Evolutionary conservation across 805 yeast genomes (phyloP).

Genomic region (Saccharomycopsis javanensis): DNA sequence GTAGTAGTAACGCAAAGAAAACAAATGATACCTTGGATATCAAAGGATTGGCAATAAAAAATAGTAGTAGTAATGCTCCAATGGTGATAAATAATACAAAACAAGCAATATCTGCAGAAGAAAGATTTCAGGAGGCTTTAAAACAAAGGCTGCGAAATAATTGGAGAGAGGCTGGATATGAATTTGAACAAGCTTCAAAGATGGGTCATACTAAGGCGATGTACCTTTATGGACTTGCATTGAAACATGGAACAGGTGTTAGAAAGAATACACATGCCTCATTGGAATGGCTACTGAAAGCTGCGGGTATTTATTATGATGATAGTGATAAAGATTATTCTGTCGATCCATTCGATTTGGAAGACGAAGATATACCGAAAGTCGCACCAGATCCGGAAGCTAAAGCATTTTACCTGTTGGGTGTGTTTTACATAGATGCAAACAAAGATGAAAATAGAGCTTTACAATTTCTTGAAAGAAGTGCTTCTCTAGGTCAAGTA

Average conservation of each 20-base stretch:
- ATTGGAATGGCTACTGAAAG: slow-evolving; percentile 50
- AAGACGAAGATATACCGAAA: slow-evolving; percentile 26
- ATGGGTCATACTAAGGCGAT: slow-evolving; percentile 57
- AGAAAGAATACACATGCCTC: slow-evolving; percentile 45
- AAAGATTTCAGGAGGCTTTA: slow-evolving; percentile 30
- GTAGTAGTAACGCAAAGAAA: background rate
- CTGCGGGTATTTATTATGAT: slow-evolving; percentile 30
- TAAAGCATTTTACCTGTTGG: slow-evolving; percentile 52
- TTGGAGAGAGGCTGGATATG: slow-evolving; percentile 59
- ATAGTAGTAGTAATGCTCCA: slow-evolving; percentile 2
- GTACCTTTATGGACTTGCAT: slow-evolving; percentile 57
- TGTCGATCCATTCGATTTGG: slow-evolving; percentile 30
- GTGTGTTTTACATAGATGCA: slow-evolving; percentile 46
- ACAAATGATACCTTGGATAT: background rate
- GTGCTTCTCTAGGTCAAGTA: slow-evolving; percentile 57
- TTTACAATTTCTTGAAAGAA: slow-evolving; percentile 47
- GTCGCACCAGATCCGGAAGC: slow-evolving; percentile 36
- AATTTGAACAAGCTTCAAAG: slow-evolving; percentile 53
- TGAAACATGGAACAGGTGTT: slow-evolving; percentile 62
- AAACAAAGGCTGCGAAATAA: slow-evolving; percentile 23
- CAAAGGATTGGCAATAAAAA: background rate
- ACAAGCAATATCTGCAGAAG: slow-evolving; percentile 42
- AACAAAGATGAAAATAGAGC: slow-evolving; percentile 47
- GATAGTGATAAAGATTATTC: slow-evolving; percentile 21
- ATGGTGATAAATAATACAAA: slow-evolving; percentile 28